These are phyloP conservation scores for Kitagawia praeruptora DNA, from an alignment of 129 eudicot genomes.

Conservation along the genomic window DNA sequence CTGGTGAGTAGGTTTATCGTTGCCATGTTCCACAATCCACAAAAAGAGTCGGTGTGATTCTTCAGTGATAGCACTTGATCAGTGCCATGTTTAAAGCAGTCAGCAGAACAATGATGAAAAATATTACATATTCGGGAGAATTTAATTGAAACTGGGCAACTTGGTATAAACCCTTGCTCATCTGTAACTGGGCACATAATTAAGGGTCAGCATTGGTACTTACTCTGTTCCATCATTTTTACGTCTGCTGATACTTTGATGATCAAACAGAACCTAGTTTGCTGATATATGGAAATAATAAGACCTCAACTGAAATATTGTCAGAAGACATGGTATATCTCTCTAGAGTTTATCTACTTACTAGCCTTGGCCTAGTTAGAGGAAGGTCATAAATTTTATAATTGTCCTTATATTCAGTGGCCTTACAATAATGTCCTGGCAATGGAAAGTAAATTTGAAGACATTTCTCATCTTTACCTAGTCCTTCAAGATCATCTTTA, in stretches of 20 bases:
- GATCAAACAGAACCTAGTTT: background rate
- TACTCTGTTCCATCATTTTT: background rate
- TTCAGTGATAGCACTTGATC: background rate
- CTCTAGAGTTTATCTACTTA: background rate
- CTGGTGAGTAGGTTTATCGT: constrained; percentile 46
- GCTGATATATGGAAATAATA: background rate
- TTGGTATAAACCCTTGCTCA: background rate
- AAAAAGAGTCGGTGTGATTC: background rate
- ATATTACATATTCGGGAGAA: background rate
- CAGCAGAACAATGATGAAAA: background rate
- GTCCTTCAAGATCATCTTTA: background rate
- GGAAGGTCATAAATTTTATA: background rate
- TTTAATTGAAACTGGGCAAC: background rate
- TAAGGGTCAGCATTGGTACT: background rate
- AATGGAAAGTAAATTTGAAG: background rate
- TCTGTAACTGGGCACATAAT: background rate
- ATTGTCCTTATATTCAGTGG: background rate
- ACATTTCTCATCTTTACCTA: background rate
- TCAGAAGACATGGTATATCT: background rate
- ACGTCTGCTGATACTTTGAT: background rate
- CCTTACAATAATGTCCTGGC: background rate
- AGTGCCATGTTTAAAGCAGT: background rate
- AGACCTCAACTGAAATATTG: background rate
- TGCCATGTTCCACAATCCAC: background rate
- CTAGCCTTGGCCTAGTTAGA: background rate